Evolutionary conservation across 208 protist species (phyloP).

Genomic region (Angomonas deanei): DNA sequence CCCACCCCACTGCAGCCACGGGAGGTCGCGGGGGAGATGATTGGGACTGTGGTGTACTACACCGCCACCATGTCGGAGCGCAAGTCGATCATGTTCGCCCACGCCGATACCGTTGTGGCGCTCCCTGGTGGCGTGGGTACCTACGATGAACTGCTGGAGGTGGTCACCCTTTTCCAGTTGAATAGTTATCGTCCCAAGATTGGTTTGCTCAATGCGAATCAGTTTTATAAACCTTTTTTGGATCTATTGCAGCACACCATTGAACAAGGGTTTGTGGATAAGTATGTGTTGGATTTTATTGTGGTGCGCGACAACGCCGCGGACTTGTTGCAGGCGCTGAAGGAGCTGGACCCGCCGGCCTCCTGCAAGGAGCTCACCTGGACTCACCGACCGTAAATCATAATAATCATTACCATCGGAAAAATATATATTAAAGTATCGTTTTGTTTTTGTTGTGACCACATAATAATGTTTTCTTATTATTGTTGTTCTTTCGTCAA

Average conservation of each 20-base stretch:
- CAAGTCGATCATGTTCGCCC: slow-evolving; percentile 82
- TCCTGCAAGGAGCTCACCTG: slow-evolving; percentile 28
- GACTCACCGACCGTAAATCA: slow-evolving; percentile 35
- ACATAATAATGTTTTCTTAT: not conserved
- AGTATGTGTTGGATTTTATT: slow-evolving; percentile 22
- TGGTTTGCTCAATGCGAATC: slow-evolving; percentile 60
- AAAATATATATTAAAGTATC: not conserved
- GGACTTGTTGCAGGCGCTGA: slow-evolving; percentile 46
- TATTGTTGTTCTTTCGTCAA: too few species aligned
- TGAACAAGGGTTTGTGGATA: slow-evolving; percentile 57
- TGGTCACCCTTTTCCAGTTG: slow-evolving; percentile 77
- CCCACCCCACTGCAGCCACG: slow-evolving; percentile 39
- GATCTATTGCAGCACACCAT: slow-evolving; percentile 49
- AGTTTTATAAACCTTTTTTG: slow-evolving; percentile 70
- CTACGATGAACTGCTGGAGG: slow-evolving; percentile 82
- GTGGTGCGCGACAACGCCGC: slow-evolving; percentile 38
- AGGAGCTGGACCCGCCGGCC: slow-evolving; percentile 24
- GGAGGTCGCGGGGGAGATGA: slow-evolving; percentile 50
- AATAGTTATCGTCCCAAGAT: slow-evolving; percentile 69
- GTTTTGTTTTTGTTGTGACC: not conserved
- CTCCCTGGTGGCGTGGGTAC: slow-evolving; percentile 78
- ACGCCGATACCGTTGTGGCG: slow-evolving; percentile 55
- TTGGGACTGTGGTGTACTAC: slow-evolving; percentile 54
- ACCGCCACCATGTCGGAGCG: slow-evolving; percentile 77
- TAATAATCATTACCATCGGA: not conserved